Conservation (phyloP, 2,329 filamentous ascomycete genomes). For the Exophiala sideris region DNA sequence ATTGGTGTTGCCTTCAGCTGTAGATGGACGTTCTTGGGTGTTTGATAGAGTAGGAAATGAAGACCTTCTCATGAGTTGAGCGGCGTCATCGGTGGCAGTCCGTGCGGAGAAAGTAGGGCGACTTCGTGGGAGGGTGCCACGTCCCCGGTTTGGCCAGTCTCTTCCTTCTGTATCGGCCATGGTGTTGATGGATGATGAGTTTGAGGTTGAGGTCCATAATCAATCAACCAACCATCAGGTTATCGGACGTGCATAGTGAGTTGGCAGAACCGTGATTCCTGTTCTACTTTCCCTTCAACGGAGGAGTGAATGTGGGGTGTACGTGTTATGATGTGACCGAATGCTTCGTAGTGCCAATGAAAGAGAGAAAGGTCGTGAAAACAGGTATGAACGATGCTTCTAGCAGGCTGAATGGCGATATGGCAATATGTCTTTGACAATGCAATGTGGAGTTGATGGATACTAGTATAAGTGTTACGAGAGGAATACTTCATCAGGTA, state of each 20-base stretch:
- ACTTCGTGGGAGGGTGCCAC: conserved; percentile 26
- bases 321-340: too few species aligned
- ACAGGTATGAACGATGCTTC: too few species aligned
- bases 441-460: too few species aligned
- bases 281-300: background rate
- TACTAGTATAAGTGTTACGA: too few species aligned
- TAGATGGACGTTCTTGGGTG: conserved; percentile 6
- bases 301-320: too few species aligned
- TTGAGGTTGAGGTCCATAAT: conserved; percentile 13
- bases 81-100: conserved; percentile 44
- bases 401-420: too few species aligned
- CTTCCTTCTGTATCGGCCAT: conserved; percentile 22
- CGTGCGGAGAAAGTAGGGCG: conserved; percentile 45
- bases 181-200: background rate
- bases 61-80: conserved; percentile 42
- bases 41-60: conserved; percentile 25
- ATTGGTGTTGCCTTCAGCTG: conserved; percentile 5
- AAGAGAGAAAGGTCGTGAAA: too few species aligned
- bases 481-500: too few species aligned
- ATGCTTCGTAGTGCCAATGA: too few species aligned
- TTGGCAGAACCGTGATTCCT: too few species aligned
- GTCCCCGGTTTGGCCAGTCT: conserved; percentile 21
- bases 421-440: too few species aligned
- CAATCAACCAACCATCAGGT: background rate
- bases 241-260: background rate